Percentiles rank a stretch among this genome's conserved stretches.
phyloP scores from a whole-genome alignment of 75 land plant genomes.

The Sequoia sempervirens region DNA sequence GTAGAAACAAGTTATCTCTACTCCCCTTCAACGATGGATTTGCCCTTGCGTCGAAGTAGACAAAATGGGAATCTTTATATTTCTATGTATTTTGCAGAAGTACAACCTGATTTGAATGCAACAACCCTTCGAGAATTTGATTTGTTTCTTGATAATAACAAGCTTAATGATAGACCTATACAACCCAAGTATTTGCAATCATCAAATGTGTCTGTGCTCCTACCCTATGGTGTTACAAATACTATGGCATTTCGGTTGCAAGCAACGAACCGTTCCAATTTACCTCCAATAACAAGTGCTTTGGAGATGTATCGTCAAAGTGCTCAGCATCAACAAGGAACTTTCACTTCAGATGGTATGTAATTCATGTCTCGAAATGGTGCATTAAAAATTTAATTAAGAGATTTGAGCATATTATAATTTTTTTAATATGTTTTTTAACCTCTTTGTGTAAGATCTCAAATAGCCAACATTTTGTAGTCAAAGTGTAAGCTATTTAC shows the following conservation, averaged over 20 bases:
- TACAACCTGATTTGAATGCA: not conserved
- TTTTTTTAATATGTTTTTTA: no score
- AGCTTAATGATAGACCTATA: not conserved
- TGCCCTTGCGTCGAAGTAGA: not conserved
- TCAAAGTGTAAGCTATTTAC: no score
- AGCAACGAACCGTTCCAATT: not conserved
- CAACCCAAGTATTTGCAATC: not conserved
- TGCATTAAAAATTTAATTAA: no score
- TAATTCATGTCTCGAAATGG: not conserved
- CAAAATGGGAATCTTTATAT: not conserved
- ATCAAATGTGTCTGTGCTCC: not conserved
- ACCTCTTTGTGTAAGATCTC: no score
- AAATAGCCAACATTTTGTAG: no score
- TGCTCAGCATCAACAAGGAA: not conserved
- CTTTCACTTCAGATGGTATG: not conserved
- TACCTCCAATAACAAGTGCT: conserved; percentile 1
- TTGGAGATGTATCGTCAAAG: not conserved
- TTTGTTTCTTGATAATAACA: not conserved
- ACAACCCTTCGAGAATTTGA: not conserved
- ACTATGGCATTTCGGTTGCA: not conserved
- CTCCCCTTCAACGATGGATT: not conserved
- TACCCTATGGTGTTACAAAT: not conserved
- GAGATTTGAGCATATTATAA: no score
- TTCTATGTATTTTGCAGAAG: conserved; percentile 3
- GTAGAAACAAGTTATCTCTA: not conserved